Base-by-base conservation (phyloP, 768 basidiomycete genomes). In the Dendrothele bispora region DNA sequence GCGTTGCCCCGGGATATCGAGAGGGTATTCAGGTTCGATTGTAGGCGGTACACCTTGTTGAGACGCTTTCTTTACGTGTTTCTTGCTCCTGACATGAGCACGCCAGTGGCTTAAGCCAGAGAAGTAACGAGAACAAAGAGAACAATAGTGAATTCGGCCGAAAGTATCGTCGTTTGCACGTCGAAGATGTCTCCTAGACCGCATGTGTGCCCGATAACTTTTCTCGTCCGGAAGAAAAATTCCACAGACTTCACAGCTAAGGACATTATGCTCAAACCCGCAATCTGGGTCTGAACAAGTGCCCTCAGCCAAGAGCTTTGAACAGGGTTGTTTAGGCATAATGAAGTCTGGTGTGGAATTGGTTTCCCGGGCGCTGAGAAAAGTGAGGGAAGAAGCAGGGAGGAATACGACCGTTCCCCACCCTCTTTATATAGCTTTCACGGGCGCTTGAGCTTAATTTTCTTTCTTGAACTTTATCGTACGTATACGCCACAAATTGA, bases 231-330 rank as follows among this genome's bases (percentile, higher is more conserved):
- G 28, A 39, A 59, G 62, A 10, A 62, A 34, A 26, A 55, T 21
- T 11, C 51, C 43, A 41, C 61, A 62, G n/a, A 48, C 37, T 15
- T 46, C 48, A 43, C 61, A 62, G n/a, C 53, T 32, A n/a, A 39
- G 44, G 11, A 58, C 48, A 26, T 62, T 53, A 27, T 62, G 61
- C 7, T 54, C 37, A 24, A 43, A 53, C 14, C 8, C 38, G 42
- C 61, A 62, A 10, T 10, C 11, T 7, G 34, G 38, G 20, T 37
- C 43, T 8, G 39, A 40, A 43, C 61, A 62, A 27, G 50, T 53
- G 11, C 59, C 56, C 5, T 50, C 43, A 17, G 48, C 28, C 29
- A 52, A 39, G 35, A 57, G 22, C 25, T 52, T 45, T 3, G 55
- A 53, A 25, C 59, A 60, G 25, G 45, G 32, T 21, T n/a, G 11